Percentiles rank a stretch among this genome's conserved stretches.
phyloP scores from a whole-genome alignment of 2,329 filamentous ascomycete species.

The Fusarium chaquense region DNA sequence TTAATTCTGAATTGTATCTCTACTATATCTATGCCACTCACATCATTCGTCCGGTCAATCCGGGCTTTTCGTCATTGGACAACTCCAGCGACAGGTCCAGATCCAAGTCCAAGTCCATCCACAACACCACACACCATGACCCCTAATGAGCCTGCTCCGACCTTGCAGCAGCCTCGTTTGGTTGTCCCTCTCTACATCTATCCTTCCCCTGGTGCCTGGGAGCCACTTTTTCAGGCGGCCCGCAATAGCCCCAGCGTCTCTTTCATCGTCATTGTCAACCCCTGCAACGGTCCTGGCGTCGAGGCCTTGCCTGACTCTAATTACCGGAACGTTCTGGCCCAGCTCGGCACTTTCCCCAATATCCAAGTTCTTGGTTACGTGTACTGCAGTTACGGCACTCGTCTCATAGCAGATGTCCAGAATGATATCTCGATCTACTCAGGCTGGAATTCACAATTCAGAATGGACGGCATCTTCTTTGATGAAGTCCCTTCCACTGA shows the following conservation, averaged over 20 bases:
- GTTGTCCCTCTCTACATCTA: conserved; percentile 9
- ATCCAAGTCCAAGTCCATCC: neutral
- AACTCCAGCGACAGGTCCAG: neutral
- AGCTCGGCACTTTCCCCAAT: neutral
- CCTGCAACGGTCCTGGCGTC: conserved; percentile 3
- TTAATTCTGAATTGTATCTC: neutral
- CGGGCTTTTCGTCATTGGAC: neutral
- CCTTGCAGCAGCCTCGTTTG: neutral
- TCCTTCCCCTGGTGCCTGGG: conserved; percentile 8
- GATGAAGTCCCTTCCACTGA: conserved; percentile 29
- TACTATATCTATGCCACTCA: neutral
- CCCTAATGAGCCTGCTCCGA: neutral
- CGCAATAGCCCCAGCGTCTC: neutral
- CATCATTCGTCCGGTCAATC: neutral
- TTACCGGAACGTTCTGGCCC: neutral
- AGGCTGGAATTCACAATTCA: conserved; percentile 30
- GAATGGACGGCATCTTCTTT: conserved; percentile 34
- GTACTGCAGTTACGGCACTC: conserved; percentile 33
- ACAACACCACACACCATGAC: neutral
- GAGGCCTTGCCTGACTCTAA: neutral
- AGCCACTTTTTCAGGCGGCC: conserved; percentile 8
- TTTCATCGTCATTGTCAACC: conserved; percentile 10
- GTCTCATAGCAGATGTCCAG: conserved; percentile 2
- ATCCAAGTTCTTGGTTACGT: conserved; percentile 27
- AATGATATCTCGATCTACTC: conserved; percentile 24